These are phyloP conservation scores for Gnaphalium uliginosum DNA, from an alignment of 129 eudicot species.

Conservation along the genomic window DNA sequence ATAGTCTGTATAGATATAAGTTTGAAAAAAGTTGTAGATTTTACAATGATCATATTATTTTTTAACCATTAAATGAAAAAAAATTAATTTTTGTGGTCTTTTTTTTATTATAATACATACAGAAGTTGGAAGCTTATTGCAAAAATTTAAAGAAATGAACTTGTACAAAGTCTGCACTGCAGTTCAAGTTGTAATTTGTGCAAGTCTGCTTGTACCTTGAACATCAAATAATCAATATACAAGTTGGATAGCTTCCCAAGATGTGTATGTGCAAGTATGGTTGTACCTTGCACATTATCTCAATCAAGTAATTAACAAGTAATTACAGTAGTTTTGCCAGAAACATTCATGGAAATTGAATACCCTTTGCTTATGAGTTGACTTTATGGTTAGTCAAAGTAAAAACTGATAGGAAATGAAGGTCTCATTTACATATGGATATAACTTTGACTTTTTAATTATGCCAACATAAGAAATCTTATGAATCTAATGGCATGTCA, in stretches of 20 bases:
- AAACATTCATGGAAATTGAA: slow-evolving; percentile 14
- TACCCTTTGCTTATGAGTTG: slow-evolving; percentile 22
- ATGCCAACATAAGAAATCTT: not conserved
- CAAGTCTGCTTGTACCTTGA: not conserved
- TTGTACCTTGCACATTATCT: slow-evolving; percentile 14
- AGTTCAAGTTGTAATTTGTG: not conserved
- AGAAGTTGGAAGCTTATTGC: not conserved
- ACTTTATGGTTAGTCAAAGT: slow-evolving; percentile 27
- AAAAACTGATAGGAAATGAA: slow-evolving; percentile 25
- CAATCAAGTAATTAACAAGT: slow-evolving; percentile 7
- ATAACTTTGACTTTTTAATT: slow-evolving; percentile 3
- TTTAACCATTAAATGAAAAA: slow-evolving; percentile 28
- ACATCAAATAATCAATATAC: not conserved
- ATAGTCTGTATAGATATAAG: slow-evolving; percentile 28
- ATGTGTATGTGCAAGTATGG: slow-evolving; percentile 9
- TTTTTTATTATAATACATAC: slow-evolving; percentile 20
- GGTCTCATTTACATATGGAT: slow-evolving; percentile 18
- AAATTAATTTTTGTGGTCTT: slow-evolving; percentile 20
- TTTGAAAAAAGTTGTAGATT: slow-evolving; percentile 24
- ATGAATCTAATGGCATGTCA: no score
- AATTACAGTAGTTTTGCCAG: slow-evolving; percentile 25
- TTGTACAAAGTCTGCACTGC: slow-evolving; percentile 8
- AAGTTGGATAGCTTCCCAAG: no score
- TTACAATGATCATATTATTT: slow-evolving; percentile 15
- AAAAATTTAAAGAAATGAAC: not conserved